These are phyloP conservation scores for Magnusiomyces ingens DNA, from an alignment of 1,139 yeast species.

Conservation along the genomic window DNA sequence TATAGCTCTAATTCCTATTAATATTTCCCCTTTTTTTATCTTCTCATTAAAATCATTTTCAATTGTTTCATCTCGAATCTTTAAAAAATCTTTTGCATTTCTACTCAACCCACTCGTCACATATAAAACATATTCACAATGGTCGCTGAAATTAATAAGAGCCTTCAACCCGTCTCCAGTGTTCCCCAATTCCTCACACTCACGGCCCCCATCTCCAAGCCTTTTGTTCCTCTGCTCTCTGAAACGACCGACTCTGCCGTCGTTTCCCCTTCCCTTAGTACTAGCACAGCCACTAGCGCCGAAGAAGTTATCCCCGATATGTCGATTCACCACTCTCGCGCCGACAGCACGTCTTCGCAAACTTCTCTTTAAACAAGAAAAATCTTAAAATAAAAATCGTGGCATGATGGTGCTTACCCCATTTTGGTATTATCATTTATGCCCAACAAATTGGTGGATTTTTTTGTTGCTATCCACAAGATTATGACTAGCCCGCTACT, in stretches of 20 bases:
- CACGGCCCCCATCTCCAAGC: constrained; percentile 20
- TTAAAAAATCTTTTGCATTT: no score
- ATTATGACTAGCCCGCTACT: no score
- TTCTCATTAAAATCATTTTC: background rate
- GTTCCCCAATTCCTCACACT: constrained; percentile 17
- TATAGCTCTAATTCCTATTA: background rate
- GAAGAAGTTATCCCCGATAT: background rate
- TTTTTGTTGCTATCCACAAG: no score
- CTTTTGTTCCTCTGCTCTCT: constrained; percentile 15
- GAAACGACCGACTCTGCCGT: background rate
- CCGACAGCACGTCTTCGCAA: constrained; percentile 2
- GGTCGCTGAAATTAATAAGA: background rate
- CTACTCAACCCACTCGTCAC: background rate
- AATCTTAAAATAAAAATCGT: background rate
- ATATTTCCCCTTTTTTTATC: background rate
- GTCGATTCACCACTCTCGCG: background rate
- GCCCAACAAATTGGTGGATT: no score
- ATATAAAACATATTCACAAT: background rate
- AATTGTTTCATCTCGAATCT: background rate
- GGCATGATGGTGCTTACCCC: no score
- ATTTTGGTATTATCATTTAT: no score
- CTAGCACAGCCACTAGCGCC: no score
- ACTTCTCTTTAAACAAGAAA: background rate
- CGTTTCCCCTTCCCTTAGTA: no score
- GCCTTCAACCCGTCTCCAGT: background rate